Evolutionary conservation across 1,284 basidiomycete species (phyloP).

Genomic region (Ustilago lituana): DNA sequence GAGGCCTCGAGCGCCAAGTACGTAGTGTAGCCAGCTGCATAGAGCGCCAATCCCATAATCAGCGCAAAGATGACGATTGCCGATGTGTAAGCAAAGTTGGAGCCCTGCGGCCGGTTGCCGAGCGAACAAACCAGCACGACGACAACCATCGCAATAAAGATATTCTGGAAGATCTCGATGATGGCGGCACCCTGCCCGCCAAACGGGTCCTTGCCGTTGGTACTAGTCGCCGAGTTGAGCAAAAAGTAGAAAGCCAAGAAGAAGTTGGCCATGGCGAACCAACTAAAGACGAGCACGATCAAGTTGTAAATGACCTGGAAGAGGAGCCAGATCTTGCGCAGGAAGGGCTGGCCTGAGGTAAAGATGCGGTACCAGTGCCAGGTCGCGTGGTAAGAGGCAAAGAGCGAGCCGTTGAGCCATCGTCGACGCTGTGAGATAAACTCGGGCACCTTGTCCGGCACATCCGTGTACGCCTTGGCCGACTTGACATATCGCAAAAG

Average conservation of each 20-base stretch:
- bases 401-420: conserved; percentile 65
- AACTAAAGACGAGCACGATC: conserved; percentile 61
- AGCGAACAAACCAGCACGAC: conserved; percentile 63
- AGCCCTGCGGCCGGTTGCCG: conserved; percentile 64
- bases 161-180: conserved; percentile 57
- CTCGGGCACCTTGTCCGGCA: conserved; percentile 61
- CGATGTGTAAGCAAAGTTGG: conserved; percentile 57
- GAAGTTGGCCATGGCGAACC: conserved; percentile 61
- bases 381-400: conserved; percentile 59
- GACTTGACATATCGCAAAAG: conserved; percentile 63
- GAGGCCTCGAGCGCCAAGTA: conserved; percentile 53
- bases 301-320: conserved; percentile 64
- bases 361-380: conserved; percentile 64
- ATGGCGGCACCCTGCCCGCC: conserved; percentile 53
- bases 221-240: conserved; percentile 48
- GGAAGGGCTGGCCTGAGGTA: conserved; percentile 55
- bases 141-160: conserved; percentile 65
- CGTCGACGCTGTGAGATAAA: conserved; percentile 63
- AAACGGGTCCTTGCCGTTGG: conserved; percentile 35
- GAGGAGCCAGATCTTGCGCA: conserved; percentile 58
- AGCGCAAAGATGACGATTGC: conserved; percentile 61
- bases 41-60: conserved; percentile 54
- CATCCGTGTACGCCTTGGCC: conserved; percentile 64
- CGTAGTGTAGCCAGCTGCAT: conserved; percentile 58
- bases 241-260: conserved; percentile 61